Evolutionary conservation across 1,284 basidiomycete genomes (phyloP).

Genomic region (Leccinum subrobustum): DNA sequence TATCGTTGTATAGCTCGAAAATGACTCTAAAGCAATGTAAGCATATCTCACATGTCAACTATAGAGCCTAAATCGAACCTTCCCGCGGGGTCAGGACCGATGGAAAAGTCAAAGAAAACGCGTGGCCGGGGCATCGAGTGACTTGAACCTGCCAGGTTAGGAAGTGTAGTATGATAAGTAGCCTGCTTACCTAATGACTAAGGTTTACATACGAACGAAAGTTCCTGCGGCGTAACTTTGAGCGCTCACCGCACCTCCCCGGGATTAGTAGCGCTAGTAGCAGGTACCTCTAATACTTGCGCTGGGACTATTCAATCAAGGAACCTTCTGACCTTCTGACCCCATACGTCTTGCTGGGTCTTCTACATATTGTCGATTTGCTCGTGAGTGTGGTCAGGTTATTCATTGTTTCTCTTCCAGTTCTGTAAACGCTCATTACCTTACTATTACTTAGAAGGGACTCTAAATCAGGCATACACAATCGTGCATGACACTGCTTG

Average conservation of each 20-base stretch:
- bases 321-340: not conserved
- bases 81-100: constrained; percentile 54
- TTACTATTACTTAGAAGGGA: constrained; percentile 4
- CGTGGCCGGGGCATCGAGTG: constrained; percentile 44
- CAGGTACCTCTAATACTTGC: not conserved
- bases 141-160: not conserved
- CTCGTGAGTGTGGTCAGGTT: constrained; percentile 3
- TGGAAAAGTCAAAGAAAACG: constrained; percentile 67
- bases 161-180: not conserved
- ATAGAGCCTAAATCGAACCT: constrained; percentile 40
- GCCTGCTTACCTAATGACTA: constrained; percentile 15
- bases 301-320: not conserved
- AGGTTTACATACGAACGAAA: not conserved
- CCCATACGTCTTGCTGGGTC: not conserved
- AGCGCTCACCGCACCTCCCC: constrained; percentile 2
- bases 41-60: not conserved
- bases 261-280: not conserved
- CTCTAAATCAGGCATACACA: constrained; percentile 13
- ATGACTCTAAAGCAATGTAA: constrained; percentile 50
- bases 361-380: not conserved
- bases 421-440: constrained; percentile 1
- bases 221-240: not conserved
- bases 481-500: constrained; percentile 19
- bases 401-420: not conserved
- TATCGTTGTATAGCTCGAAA: constrained; percentile 79